Conservation (phyloP, 768 basidiomycete species). For the Collybiopsis confluens region DNA sequence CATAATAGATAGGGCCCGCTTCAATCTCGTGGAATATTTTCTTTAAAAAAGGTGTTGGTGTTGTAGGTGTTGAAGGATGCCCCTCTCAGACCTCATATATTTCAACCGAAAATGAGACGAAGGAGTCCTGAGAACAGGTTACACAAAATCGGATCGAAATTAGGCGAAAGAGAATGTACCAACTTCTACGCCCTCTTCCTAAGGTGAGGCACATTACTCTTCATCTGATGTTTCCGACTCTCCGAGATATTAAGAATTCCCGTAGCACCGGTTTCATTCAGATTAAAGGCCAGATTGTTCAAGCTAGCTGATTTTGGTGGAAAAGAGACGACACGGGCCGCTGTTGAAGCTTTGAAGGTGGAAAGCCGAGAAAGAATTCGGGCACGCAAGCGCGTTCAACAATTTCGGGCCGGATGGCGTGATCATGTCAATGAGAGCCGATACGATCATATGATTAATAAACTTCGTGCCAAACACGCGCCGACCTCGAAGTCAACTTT, state of each 20-base stretch:
- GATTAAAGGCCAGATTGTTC: slow-evolving; percentile 40
- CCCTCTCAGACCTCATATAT: slow-evolving; percentile 52
- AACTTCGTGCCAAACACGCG: no score
- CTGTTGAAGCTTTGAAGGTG: slow-evolving; percentile 10
- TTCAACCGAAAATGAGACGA: slow-evolving; percentile 29
- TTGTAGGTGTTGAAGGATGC: slow-evolving; percentile 49
- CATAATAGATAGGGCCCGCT: slow-evolving; percentile 30
- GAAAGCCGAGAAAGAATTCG: not conserved
- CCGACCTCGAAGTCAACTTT: no score
- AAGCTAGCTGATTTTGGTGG: slow-evolving; percentile 33
- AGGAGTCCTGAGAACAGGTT: slow-evolving; percentile 25
- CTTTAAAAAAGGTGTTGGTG: slow-evolving; percentile 48
- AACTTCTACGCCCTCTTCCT: slow-evolving; percentile 41
- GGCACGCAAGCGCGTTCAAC: not conserved
- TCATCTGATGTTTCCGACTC: slow-evolving; percentile 41
- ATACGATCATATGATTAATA: no score
- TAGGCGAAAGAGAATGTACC: slow-evolving; percentile 9
- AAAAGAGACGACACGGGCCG: slow-evolving; percentile 28
- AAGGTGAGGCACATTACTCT: slow-evolving; percentile 55
- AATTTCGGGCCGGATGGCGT: no score
- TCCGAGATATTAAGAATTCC: slow-evolving; percentile 41
- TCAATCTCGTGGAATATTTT: slow-evolving; percentile 44
- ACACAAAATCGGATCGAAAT: not conserved
- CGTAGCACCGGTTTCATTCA: slow-evolving; percentile 39
- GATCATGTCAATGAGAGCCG: no score